Base-by-base conservation (phyloP, 2,329 filamentous ascomycete species). In the Fusarium globosum region DNA sequence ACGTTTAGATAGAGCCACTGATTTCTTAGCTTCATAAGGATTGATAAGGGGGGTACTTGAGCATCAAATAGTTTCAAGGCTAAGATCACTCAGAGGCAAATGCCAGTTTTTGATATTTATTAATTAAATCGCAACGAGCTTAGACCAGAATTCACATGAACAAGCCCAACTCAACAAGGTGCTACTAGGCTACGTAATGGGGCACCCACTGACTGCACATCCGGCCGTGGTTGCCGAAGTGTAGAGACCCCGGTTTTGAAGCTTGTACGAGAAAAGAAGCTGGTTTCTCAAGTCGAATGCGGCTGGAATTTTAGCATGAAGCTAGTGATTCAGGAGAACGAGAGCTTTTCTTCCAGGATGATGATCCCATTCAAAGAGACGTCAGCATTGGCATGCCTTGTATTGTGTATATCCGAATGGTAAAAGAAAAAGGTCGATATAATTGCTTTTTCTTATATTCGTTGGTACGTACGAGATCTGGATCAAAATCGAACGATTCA, bases 201-300 rank as follows among this genome's bases (percentile, higher is more conserved):
- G 21, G 12, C 14, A 36, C 12, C 16, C 23, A 45, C 18, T 45
- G 23, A 41, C 39, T 51, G 48, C 21, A 16, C n/a, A 43, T 46
- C 28, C 52, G 52, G 52, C 41, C 20, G 51, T 28, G 42, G 8
- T 28, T 33, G 36, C 42, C 53, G 35, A 58, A n/a, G 21, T 21
- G 38, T 7, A 38, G 15, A 33, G 35, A 41, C 61, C 53, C 61
- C 53, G 28, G 53, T 23, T 38, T 39, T 60, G 10, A 15, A 63
- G 61, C 61, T 63, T 63, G 61, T 63, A 63, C 61, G 21, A 48
- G 61, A 48, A 35, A 36, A 63, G 61, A 23, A 63, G 42, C 35
- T 63, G 53, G n/a, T 30, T 28, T 20, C 18, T 14, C 9, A 63
- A 26, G 8, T 23, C 15, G 7, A 35, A 38, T 41, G 42, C 53